Percentiles rank a stretch among this genome's conserved stretches.
Conservation (phyloP, 1,139 yeast genomes). For the Lodderomyces jiufengensis region DNA sequence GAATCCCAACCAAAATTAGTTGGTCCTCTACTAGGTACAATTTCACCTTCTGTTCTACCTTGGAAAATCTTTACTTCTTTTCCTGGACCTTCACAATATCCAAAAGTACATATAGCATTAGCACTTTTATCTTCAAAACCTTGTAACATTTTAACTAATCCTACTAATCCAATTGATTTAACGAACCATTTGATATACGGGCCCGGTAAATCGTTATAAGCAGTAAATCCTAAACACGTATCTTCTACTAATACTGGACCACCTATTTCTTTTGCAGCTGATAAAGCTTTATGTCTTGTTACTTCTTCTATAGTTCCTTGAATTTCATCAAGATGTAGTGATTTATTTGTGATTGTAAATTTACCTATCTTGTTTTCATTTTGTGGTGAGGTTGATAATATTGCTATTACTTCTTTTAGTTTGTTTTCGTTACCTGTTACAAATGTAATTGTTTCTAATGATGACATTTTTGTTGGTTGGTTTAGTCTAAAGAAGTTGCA, state of each 20-base stretch:
- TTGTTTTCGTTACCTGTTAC: conserved; percentile 90
- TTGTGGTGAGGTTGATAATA: conserved; percentile 33
- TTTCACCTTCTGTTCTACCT: conserved; percentile 77
- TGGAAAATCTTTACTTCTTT: conserved; percentile 69
- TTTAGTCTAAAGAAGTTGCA: conserved; percentile 1
- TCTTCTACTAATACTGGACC: conserved; percentile 95
- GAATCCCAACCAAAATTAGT: conserved; percentile 94
- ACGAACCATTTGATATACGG: conserved; percentile 91
- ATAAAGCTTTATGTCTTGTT: conserved; percentile 71
- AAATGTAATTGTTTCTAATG: conserved; percentile 44
- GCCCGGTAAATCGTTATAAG: conserved; percentile 83
- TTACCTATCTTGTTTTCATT: conserved; percentile 43
- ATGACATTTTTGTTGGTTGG: neutral
- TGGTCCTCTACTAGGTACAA: conserved; percentile 77
- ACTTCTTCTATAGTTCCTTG: conserved; percentile 88
- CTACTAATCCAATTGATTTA: conserved; percentile 64
- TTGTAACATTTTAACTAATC: conserved; percentile 70
- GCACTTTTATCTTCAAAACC: conserved; percentile 85
- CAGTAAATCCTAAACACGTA: conserved; percentile 82
- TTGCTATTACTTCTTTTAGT: conserved; percentile 75
- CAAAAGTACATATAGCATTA: conserved; percentile 88
- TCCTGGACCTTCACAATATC: conserved; percentile 83
- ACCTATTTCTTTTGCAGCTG: conserved; percentile 58
- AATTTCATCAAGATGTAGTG: conserved; percentile 80
- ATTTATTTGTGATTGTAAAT: conserved; percentile 52